Conservation (phyloP, 2,329 filamentous ascomycete genomes). For the Chrysosporium keratinophilum region DNA sequence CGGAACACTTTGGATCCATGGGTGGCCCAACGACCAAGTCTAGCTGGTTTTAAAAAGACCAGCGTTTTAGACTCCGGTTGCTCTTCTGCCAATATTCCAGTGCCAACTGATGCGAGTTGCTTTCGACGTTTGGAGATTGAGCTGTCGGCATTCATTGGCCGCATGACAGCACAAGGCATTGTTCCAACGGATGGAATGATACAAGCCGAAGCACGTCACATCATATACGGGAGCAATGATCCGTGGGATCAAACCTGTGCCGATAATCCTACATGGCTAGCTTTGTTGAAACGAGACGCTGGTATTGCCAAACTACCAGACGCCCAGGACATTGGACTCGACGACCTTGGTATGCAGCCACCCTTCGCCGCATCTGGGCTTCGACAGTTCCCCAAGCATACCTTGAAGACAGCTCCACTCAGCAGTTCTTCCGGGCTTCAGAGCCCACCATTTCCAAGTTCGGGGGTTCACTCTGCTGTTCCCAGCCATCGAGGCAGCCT, state of each 20-base stretch:
- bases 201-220: slow-evolving; percentile 24
- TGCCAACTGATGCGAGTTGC: slow-evolving; percentile 32
- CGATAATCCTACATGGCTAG: slow-evolving; percentile 39
- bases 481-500: slow-evolving; percentile 25
- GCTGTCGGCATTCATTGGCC: slow-evolving; percentile 32
- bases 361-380: slow-evolving; percentile 34
- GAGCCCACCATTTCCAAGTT: slow-evolving; percentile 18
- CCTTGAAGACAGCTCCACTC: slow-evolving; percentile 19
- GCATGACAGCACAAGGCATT: slow-evolving; percentile 26
- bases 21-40: slow-evolving; percentile 8
- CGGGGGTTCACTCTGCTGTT: slow-evolving; percentile 28
- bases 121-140: slow-evolving; percentile 33
- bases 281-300: slow-evolving; percentile 36
- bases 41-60: slow-evolving; percentile 2
- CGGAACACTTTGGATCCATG: slow-evolving; percentile 28
- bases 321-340: slow-evolving; percentile 28
- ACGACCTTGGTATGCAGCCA: slow-evolving; percentile 34
- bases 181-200: slow-evolving; percentile 28
- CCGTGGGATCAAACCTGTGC: slow-evolving; percentile 36
- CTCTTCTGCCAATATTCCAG: slow-evolving; percentile 17
- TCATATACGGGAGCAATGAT: slow-evolving; percentile 25
- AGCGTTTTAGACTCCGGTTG: too few species aligned
- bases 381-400: slow-evolving; percentile 27
- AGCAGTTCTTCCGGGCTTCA: slow-evolving; percentile 22
- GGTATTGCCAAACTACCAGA: slow-evolving; percentile 28